Conservation (phyloP, 2,329 filamentous ascomycete species). For the Fusarium xylarioides region DNA sequence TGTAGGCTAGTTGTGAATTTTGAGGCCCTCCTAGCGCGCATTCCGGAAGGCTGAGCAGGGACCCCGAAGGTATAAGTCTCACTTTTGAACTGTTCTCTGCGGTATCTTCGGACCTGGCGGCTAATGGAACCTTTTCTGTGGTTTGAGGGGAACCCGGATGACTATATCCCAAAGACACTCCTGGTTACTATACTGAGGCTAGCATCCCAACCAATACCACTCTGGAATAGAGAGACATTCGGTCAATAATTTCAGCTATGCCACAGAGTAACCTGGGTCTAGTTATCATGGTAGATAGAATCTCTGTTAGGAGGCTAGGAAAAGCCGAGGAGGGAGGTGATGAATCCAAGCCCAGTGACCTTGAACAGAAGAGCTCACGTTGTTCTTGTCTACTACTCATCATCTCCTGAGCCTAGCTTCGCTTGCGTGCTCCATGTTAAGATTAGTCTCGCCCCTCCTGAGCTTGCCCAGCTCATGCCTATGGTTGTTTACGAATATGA, state of each 20-base stretch:
- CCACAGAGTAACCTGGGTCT: accelerated
- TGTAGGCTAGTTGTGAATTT: too few relatives aligned
- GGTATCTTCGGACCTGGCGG: neutral
- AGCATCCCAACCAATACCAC: neutral
- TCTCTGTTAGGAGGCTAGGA: accelerated
- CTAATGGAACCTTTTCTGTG: neutral
- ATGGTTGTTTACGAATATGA: neutral
- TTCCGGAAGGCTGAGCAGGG: neutral
- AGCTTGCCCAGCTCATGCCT: neutral
- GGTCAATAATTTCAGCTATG: neutral
- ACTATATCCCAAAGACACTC: neutral
- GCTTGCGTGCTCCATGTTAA: neutral
- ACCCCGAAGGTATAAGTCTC: accelerated
- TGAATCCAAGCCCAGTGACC: neutral
- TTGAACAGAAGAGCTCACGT: neutral
- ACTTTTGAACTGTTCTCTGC: too few relatives aligned
- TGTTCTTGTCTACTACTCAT: neutral
- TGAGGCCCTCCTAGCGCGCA: neutral
- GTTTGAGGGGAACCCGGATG: too few relatives aligned
- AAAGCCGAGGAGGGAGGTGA: neutral
- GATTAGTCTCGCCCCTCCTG: neutral
- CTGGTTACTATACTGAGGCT: neutral
- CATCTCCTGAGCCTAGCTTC: neutral
- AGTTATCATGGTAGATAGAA: neutral
- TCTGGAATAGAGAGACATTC: neutral